Conservation (phyloP, 768 basidiomycete genomes). For the Arthromyces matolae region DNA sequence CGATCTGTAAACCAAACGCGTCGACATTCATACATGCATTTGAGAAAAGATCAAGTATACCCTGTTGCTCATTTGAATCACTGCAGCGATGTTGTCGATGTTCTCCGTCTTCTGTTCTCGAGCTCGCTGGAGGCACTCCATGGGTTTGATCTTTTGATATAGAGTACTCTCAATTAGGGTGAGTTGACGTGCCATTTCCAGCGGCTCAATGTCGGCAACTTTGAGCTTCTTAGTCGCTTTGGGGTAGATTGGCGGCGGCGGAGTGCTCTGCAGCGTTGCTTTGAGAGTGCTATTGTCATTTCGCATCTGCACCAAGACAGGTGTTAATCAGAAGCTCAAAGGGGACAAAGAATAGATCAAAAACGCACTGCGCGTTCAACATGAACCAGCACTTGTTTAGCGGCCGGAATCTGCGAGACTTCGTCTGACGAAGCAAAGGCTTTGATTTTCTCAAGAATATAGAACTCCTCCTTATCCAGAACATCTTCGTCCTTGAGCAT, state of each 20-base stretch:
- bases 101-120: slow-evolving; percentile 71
- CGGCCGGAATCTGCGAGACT: slow-evolving; percentile 60
- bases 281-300: slow-evolving; percentile 56
- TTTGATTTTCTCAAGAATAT: slow-evolving; percentile 78
- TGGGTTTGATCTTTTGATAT: slow-evolving; percentile 84
- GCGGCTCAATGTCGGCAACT: slow-evolving; percentile 78
- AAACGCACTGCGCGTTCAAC: slow-evolving; percentile 77
- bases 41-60: slow-evolving; percentile 35
- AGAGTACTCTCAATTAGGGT: slow-evolving; percentile 87
- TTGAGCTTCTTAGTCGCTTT: slow-evolving; percentile 71
- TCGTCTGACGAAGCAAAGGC: slow-evolving; percentile 70
- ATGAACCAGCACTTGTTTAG: slow-evolving; percentile 68
- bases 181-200: slow-evolving; percentile 89
- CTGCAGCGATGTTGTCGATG: slow-evolving; percentile 79
- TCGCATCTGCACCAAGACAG: slow-evolving; percentile 39
- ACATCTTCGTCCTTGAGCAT: slow-evolving; percentile 85
- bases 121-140: slow-evolving; percentile 85
- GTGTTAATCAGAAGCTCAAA: neutral
- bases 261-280: slow-evolving; percentile 51
- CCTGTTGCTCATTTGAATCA: slow-evolving; percentile 86
- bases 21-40: neutral
- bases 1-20: slow-evolving; percentile 54
- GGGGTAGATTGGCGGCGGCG: slow-evolving; percentile 76
- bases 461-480: slow-evolving; percentile 81
- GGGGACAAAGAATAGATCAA: neutral